Evolutionary conservation across 768 basidiomycete genomes (phyloP).

Genomic region (Mrakia gelida): DNA sequence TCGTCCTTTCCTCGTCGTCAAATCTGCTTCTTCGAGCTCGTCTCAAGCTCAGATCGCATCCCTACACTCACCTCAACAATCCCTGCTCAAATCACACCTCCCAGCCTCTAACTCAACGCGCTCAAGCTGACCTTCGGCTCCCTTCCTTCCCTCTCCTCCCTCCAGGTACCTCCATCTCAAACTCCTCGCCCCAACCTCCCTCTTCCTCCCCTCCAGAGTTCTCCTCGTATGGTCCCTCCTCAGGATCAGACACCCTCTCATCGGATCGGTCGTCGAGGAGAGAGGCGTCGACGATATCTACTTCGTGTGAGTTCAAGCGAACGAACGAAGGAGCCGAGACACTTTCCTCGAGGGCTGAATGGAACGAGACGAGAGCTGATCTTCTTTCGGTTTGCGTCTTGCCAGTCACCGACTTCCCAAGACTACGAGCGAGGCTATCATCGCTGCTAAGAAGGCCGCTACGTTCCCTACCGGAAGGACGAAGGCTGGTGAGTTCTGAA

Average conservation of each 20-base stretch:
- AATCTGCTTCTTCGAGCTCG: background rate
- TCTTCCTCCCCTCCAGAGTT: constrained; percentile 54
- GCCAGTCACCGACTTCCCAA: constrained; percentile 52
- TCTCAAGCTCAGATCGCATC: background rate
- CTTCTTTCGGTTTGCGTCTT: constrained; percentile 25
- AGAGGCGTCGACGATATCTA: constrained; percentile 52
- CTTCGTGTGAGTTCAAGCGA: constrained; percentile 57
- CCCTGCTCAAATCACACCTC: background rate
- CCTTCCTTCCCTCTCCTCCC: background rate
- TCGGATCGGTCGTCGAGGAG: constrained; percentile 61
- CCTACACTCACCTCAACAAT: background rate
- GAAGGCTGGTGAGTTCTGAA: constrained; percentile 56
- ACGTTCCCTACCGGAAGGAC: constrained; percentile 54
- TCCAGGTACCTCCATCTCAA: constrained; percentile 70
- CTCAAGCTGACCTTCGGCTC: background rate
- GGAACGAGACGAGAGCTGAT: background rate
- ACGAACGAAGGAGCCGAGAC: background rate
- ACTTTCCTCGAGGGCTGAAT: background rate
- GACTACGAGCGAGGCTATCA: constrained; percentile 50
- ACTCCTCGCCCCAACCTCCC: constrained; percentile 51
- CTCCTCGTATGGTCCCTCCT: constrained; percentile 64
- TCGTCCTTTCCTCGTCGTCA: background rate
- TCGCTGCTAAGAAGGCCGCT: constrained; percentile 48
- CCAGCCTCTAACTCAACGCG: background rate
- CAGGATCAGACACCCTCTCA: constrained; percentile 63